Evolutionary conservation across 306 rosid genomes (phyloP), one percentile per base, ranked within the genome.

Genomic region (Ceratonia siliqua): DNA sequence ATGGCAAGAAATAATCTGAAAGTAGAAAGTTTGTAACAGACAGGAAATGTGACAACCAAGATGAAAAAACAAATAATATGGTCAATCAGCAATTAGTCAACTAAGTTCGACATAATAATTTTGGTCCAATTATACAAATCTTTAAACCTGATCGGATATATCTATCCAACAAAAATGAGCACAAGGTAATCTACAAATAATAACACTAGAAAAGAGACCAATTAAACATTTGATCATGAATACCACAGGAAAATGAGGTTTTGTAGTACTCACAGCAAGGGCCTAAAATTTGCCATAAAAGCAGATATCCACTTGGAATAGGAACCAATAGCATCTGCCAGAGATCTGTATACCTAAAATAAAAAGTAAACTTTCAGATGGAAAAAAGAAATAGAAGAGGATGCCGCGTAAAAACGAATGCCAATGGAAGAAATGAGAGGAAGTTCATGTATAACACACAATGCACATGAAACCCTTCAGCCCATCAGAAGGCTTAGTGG

Each of bases 321-420:
- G 78, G 98, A 91, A 65, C 98, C 96, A 83, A 94, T 80, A 72
- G 88, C 94, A 58, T 94, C 98, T 9, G 94, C 97, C 41, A 94
- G 89, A 68, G 97, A 88, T 86, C 96, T 88, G 86, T 86, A 90
- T 61, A 94, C 97, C 98, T 94, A 84, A 73, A 84, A 66, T 62
- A 62, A 56, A 68, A 72, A 52, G 42, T 50, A 76, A 66, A 70
- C 79, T 71, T 76, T 81, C 39, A 48, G 75, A 82, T 33, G 46
- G 25, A 69, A 35, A 32, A 48, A 54, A 70, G 45, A 77, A 81
- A 56, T 68, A 42, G 68, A 55, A 49, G 14, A 67, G 65, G 62
- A 59, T 64, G 74, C 66, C 25, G 27, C 62, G 63, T 53, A 80
- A 69, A 75, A 78, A 76, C 65, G 72, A 83, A 80, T 72, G 62